Conservation (phyloP, 129 eudicot species). For the Dittrichia graveolens region DNA sequence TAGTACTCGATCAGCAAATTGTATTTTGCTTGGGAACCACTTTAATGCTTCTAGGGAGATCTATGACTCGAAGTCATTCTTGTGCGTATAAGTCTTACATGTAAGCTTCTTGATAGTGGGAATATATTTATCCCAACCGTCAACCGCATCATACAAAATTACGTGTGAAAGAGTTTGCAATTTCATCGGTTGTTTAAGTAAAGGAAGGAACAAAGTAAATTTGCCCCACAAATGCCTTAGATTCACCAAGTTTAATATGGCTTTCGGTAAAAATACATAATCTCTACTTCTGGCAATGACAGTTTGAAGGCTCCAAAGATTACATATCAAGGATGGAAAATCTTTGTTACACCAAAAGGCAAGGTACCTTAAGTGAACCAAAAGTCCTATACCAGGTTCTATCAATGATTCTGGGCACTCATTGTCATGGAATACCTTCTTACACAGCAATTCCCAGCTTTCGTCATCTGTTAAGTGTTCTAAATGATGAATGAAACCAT, state of each 20-base stretch:
- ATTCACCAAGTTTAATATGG: conserved; percentile 13
- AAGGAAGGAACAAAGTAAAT: background rate
- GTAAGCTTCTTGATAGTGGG: conserved; percentile 2
- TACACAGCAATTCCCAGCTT: conserved; percentile 25
- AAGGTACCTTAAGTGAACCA: conserved; percentile 27
- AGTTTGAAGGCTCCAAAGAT: conserved; percentile 19
- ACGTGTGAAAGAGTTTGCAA: background rate
- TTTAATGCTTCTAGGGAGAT: background rate
- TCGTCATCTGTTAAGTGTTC: conserved; percentile 4
- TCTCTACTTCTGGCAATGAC: background rate
- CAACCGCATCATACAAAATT: background rate
- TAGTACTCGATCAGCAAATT: background rate
- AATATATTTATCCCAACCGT: background rate
- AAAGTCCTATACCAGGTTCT: conserved; percentile 4
- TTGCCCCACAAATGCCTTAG: conserved; percentile 5
- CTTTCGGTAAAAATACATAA: background rate
- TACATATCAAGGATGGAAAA: conserved; percentile 4
- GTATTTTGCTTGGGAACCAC: background rate
- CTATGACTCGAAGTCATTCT: background rate
- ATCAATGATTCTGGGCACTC: conserved; percentile 1
- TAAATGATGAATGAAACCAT: conserved; percentile 3
- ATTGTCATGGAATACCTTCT: conserved; percentile 15
- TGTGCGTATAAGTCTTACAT: too few relatives aligned
- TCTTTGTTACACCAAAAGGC: background rate
- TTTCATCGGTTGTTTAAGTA: conserved; percentile 9